Percentiles rank a stretch among this genome's conserved stretches.
Evolutionary conservation across 2,329 filamentous ascomycete genomes (phyloP).

Genomic region (Didymella pomorum): DNA sequence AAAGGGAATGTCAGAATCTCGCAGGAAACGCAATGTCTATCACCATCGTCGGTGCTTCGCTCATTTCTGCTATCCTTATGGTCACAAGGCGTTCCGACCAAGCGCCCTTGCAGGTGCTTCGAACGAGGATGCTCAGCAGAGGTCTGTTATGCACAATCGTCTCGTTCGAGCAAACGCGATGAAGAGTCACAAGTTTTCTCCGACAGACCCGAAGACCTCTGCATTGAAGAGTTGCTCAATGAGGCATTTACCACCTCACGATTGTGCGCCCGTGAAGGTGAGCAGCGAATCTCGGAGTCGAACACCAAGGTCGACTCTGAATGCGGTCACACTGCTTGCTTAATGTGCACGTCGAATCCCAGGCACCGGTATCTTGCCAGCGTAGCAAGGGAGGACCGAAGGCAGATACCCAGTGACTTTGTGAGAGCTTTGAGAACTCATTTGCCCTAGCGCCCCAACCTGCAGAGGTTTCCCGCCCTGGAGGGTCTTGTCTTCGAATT

Average conservation of each 20-base stretch:
- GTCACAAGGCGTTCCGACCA: constrained; percentile 25
- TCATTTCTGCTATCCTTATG: constrained; percentile 66
- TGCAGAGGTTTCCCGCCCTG: constrained; percentile 31
- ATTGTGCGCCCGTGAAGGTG: constrained; percentile 67
- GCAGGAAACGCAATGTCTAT: constrained; percentile 83
- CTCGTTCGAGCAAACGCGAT: constrained; percentile 2
- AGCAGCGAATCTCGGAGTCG: constrained; percentile 48
- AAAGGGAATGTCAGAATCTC: constrained; percentile 68
- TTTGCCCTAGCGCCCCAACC: constrained; percentile 33
- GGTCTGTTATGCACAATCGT: background rate
- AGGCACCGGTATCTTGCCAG: constrained; percentile 53
- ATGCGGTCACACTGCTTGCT: constrained; percentile 65
- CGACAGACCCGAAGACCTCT: constrained; percentile 7
- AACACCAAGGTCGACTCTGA: constrained; percentile 58
- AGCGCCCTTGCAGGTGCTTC: background rate
- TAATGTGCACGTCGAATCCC: constrained; percentile 63
- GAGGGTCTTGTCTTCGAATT: background rate
- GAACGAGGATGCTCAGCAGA: background rate
- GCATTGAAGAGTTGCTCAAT: constrained; percentile 22
- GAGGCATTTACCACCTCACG: constrained; percentile 51
- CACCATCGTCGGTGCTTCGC: constrained; percentile 71
- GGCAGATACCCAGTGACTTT: constrained; percentile 54
- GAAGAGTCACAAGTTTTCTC: background rate
- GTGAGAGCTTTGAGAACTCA: constrained; percentile 49
- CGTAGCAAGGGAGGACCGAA: constrained; percentile 35